A percentile compares a stretch with the other conserved stretches of the same genome.
Evolutionary conservation across 1,139 yeast species (phyloP).

Genomic region (Lodderomyces margitis): DNA sequence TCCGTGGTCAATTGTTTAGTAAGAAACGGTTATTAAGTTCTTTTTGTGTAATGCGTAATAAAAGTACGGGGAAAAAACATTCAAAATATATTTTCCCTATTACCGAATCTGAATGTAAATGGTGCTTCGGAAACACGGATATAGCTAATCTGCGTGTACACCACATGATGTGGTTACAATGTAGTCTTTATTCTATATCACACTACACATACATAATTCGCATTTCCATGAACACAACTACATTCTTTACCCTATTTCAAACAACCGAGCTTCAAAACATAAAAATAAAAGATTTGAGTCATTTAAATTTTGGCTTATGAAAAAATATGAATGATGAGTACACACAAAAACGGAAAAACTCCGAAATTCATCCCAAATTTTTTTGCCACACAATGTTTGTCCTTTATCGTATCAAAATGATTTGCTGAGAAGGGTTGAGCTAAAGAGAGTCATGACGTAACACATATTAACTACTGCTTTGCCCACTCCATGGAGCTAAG

Average conservation of each 20-base stretch:
- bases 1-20: slow-evolving; percentile 5
- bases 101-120: background rate
- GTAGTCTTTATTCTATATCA: no score
- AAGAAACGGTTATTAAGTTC: background rate
- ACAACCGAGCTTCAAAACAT: slow-evolving; percentile 1
- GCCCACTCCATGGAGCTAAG: no score
- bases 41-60: background rate
- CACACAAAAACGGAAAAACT: slow-evolving; percentile 2
- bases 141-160: no score
- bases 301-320: background rate
- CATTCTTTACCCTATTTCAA: background rate
- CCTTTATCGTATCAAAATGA: background rate
- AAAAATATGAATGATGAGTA: no score
- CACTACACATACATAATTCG: no score
- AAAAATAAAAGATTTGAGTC: background rate
- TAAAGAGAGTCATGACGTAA: background rate
- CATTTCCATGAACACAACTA: no score
- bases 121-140: background rate
- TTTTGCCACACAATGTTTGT: background rate
- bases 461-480: background rate
- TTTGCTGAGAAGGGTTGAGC: no score
- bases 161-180: no score
- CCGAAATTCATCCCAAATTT: background rate
- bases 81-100: background rate
- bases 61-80: slow-evolving; percentile 1